phyloP scores from a whole-genome alignment of 2,329 filamentous ascomycete species.

The Diaporthe ilicicola region DNA sequence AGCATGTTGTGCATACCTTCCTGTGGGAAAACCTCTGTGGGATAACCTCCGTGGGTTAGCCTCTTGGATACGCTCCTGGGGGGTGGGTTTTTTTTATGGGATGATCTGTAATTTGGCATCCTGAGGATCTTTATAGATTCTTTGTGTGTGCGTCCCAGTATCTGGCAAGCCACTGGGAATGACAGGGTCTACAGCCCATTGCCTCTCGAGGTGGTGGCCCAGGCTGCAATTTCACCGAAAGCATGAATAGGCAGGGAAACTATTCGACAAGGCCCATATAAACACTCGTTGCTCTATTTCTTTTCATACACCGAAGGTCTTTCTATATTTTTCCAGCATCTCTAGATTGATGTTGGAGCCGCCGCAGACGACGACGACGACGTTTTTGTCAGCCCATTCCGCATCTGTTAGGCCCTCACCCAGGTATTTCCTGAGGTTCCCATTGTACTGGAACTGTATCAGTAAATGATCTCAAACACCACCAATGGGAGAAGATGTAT shows the following conservation, averaged over 20 bases:
- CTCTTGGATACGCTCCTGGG: no score
- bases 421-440: constrained; percentile 67
- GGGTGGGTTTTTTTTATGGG: no score
- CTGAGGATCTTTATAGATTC: not conserved
- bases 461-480: not conserved
- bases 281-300: not conserved
- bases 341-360: constrained; percentile 73
- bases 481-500: not conserved
- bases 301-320: constrained; percentile 49
- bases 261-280: not conserved
- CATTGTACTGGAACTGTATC: constrained; percentile 57
- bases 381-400: constrained; percentile 71
- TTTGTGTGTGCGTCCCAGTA: not conserved
- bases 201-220: not conserved
- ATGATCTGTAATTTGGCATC: no score
- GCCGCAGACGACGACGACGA: constrained; percentile 88
- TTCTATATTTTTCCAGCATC: constrained; percentile 66
- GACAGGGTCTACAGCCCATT: not conserved
- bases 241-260: not conserved
- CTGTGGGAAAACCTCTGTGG: no score
- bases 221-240: not conserved
- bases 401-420: constrained; percentile 60
- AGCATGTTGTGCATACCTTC: not conserved
- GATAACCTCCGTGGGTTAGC: no score
- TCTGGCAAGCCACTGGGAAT: not conserved